Conservation (phyloP, 1,284 basidiomycete species). For the Coriolopsis trogii region DNA sequence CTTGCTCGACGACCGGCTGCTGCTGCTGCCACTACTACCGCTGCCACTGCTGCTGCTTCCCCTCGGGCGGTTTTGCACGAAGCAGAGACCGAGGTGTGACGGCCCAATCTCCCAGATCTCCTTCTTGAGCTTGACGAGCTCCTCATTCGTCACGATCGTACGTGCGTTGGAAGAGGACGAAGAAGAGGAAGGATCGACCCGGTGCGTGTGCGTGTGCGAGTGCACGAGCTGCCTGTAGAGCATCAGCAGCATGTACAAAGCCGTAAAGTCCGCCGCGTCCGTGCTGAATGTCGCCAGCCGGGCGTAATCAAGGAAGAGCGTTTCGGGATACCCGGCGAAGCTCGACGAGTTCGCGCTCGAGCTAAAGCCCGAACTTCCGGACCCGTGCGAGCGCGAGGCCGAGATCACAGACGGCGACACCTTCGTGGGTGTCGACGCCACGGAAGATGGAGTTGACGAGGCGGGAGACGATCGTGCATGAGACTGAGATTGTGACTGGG, state of each 20-base stretch:
- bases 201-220: conserved; percentile 31
- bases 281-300: conserved; percentile 71
- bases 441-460: conserved; percentile 33
- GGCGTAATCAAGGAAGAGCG: conserved; percentile 80
- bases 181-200: too few species aligned
- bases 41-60: conserved; percentile 16
- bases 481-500: conserved; percentile 52
- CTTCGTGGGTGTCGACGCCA: conserved; percentile 4
- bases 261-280: conserved; percentile 77
- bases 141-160: conserved; percentile 36
- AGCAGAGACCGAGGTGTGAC: conserved; percentile 58
- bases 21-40: conserved; percentile 7
- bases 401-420: conserved; percentile 33
- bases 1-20: conserved; percentile 10
- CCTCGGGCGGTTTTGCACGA: conserved; percentile 36
- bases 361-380: conserved; percentile 33
- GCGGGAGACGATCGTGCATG: conserved; percentile 74
- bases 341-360: conserved; percentile 30
- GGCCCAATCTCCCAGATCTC: conserved; percentile 80
- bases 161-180: conserved; percentile 4
- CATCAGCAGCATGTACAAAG: conserved; percentile 80
- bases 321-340: conserved; percentile 70
- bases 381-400: conserved; percentile 36
- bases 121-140: conserved; percentile 65
- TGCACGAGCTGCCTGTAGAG: conserved; percentile 77